These are phyloP conservation scores for Citrus sinensis DNA, from an alignment of 345 rosid species.

Conservation along the genomic window DVS_A1.0 CM039164.1:19051001-19051500, in stretches of 20 bases:
- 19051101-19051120: constrained; percentile 42
- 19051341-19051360: not conserved
- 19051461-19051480: not conserved
- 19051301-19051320: not conserved
- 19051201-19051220: constrained; percentile 73
- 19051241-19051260: not conserved
- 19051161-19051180: constrained; percentile 93
- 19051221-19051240: not conserved
- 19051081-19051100: not conserved
- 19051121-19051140: constrained; percentile 95
- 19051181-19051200: constrained; percentile 83
- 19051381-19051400: not conserved
- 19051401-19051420: not conserved
- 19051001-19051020: not conserved
- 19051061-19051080: not conserved
- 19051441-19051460: not conserved
- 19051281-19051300: too few relatives aligned
- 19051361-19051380: not conserved
- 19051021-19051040: not conserved
- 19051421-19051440: not conserved
- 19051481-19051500: not conserved
- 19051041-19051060: not conserved
- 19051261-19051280: not conserved
- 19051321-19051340: not conserved
- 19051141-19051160: constrained; percentile 85